Base-by-base conservation (phyloP, 176 grass and related monocot species). In the Triticum dicoccoides region DNA sequence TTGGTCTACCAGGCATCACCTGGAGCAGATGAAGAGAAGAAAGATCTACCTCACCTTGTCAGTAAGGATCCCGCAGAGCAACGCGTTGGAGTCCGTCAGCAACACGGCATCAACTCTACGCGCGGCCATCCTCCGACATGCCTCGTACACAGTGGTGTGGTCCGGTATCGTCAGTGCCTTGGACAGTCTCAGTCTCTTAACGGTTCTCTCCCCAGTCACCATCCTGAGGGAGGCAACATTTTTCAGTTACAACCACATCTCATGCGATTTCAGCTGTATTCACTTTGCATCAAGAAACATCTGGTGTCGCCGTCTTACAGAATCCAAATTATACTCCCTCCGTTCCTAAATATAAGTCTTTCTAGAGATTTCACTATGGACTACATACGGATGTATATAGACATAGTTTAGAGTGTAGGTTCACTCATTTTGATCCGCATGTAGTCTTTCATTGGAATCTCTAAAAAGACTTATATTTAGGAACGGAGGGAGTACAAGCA, bases 121-220 rank as follows among this genome's bases (percentile, higher is more conserved):
- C 21, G 86, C 38, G 2, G 94, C 94, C 97, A 99, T 99, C 65
- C 97, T 90, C 49, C 92, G 91, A 44, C 97, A 99, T 21, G 97
- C 97, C 39, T 99, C 97, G 0, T 87, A 78, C 54, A 99, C 73
- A 4, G 89, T 91, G 8, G 92, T 96, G 37, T 88, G 93, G 75
- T 99, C 97, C 0, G 94, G 97, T 80, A 99, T 99, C 7, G 97
- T 99, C 84, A 99, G 74, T 21, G 97, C 97, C 89, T 99, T 99
- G 67, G 92, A 94, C 83, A 99, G 67, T 70, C 97, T 84, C 51
- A 99, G 83, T 83, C 90, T 96, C 69, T 99, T 99, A 52, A 99
- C 92, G 12, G 97, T 99, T 88, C 97, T 94, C 82, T 99, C 97
- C 49, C 84, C 78, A 37, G 72, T 88, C 77, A 87, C 42, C 8